Evolutionary conservation across 2,329 filamentous ascomycete genomes (phyloP).

Genomic region (Ophiosphaerella korrae): DNA sequence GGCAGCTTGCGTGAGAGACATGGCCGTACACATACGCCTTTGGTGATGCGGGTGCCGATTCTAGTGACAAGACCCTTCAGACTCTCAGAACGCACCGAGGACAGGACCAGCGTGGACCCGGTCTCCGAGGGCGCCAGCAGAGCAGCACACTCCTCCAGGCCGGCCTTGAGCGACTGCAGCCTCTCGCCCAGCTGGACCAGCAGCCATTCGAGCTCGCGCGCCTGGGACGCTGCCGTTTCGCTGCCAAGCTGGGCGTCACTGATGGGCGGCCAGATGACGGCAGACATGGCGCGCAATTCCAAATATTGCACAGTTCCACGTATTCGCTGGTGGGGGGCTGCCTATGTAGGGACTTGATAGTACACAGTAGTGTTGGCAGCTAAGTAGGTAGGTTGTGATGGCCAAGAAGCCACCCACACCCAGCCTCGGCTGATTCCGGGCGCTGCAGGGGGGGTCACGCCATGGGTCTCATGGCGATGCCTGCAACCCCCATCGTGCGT

Average conservation of each 20-base stretch:
- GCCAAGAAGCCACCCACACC: too few species aligned
- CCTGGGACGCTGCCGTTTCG: conserved; percentile 60
- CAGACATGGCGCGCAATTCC: conserved; percentile 56
- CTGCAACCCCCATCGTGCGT: too few species aligned
- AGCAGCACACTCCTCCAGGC: conserved; percentile 86
- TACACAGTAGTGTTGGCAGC: too few species aligned
- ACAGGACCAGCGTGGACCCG: conserved; percentile 87
- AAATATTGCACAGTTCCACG: too few species aligned
- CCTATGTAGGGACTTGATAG: too few species aligned
- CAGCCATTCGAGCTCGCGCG: conserved; percentile 68
- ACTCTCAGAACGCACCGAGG: conserved; percentile 82
- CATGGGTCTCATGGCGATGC: too few species aligned
- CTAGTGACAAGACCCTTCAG: conserved; percentile 93
- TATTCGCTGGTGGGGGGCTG: too few species aligned
- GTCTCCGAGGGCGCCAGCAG: conserved; percentile 83
- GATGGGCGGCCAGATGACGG: conserved; percentile 65
- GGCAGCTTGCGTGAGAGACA: too few species aligned
- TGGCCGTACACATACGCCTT: conserved; percentile 70
- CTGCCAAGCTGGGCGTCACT: conserved; percentile 55
- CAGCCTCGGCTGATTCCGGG: too few species aligned
- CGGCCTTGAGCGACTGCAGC: conserved; percentile 66
- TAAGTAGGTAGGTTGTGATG: too few species aligned
- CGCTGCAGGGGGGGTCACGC: too few species aligned
- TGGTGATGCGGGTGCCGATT: conserved; percentile 87
- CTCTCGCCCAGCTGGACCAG: conserved; percentile 65